Base-by-base conservation (phyloP, 441 rosid species). In the Gossypium schwendimanii region DNA sequence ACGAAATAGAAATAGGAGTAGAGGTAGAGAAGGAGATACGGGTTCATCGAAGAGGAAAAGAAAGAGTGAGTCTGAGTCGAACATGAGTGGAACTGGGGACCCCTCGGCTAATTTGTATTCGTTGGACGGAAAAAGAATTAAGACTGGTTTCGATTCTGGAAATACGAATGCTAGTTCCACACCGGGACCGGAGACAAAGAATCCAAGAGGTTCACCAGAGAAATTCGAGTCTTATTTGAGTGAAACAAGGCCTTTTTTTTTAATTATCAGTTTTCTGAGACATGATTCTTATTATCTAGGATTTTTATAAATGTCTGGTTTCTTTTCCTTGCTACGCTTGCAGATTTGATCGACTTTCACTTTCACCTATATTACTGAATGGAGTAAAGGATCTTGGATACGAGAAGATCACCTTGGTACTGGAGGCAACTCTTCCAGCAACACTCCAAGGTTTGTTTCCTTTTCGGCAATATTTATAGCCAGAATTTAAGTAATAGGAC, bases 391-490 rank as follows among this genome's bases (percentile, higher is more conserved):
- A 87, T 81, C 95, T 89, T 8, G 98, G 99, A 67, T 92, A 87
- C 79, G 92, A 91, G 88, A 91, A 85, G 63, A 87, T 95, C 97
- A 95, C 97, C 20, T 77, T 91, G 75, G 99, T 95, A 44, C 99
- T 92, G 76, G 99, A 88, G 81, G 97, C 99, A 73, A 86, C 97
- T 47, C 97, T 95, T 79, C 94, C 98, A 8, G 76, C 81, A 50
- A 87, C 87, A 68, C 93, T 92, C 17, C 86, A 89, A 86, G 99
- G 98, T 91, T 65, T 53, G 52, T 67, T 72, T 50, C 26, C 63
- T 21, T 69, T 39, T 50, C 10, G 10, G 33, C 71, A 9, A 55
- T 39, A 24, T 70, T 58, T 49, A 9, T 60, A 21, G 9, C 21
- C 24, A 18, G 62, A 23, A 23, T 52, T 52, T 26, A 17, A 14